Evolutionary conservation across 805 yeast genomes (phyloP), one percentile per base, ranked within the genome.

Genomic region (Grigorovia transvaalensis): DNA sequence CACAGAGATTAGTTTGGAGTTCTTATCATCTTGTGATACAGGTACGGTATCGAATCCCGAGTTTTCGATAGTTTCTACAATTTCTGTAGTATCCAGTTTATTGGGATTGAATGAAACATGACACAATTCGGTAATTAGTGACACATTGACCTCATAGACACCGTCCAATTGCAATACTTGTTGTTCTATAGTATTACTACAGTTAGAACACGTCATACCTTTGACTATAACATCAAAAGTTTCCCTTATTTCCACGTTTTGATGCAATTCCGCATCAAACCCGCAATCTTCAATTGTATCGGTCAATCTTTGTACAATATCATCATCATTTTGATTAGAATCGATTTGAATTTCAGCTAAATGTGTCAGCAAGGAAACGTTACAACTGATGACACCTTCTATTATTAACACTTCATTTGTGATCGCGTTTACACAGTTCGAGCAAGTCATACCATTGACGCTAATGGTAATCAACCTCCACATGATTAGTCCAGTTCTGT

Each of bases 201-300:
- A 91, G 1, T 95, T 78, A 1, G 93, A 84, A 63, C 97, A 91
- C 1, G 98, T 90, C 97, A 90, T 91, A 2, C 97, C 97, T 15
- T 70, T 57, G 2, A 74, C 61, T 4, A 38, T 12, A 38, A 38
- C 15, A 38, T 38, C 42, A 38, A 38, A 38, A 12, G 42, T n/a
- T 38, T 38, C 17, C 42, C n/a, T 15, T n/a, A 38, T 3, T 15
- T n/a, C 42, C 3, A 12, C 17, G 8, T 7, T n/a, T 13, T n/a
- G 9, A 13, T 15, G 18, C 17, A 38, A 12, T 12, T 8, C 8
- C 4, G 42, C 42, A 38, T 80, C 88, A 60, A 85, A 86, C 7
- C 95, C 95, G 54, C 83, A 78, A 59, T 83, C 85, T 54, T 88
- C 95, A 13, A 90, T 76, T 1, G 79, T 68, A 17, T 76, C 79